phyloP scores from a whole-genome alignment of 805 yeast species.

The Vanderwaltozyma tropicalis region DNA sequence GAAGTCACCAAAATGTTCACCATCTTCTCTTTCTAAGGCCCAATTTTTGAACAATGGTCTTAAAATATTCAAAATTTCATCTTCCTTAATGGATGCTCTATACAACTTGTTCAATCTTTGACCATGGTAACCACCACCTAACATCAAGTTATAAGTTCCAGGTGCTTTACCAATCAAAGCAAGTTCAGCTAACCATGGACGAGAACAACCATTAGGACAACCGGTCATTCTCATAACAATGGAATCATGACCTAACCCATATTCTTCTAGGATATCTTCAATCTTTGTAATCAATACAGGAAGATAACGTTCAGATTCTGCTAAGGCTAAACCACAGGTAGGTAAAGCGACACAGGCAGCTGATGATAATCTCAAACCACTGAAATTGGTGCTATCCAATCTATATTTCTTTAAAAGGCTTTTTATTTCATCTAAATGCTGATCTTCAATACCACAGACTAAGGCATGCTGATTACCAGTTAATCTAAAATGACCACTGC shows the following conservation, averaged over 20 bases:
- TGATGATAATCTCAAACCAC: constrained; percentile 79
- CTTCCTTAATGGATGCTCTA: constrained; percentile 81
- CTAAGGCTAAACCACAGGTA: constrained; percentile 98
- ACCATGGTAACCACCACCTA: constrained; percentile 95
- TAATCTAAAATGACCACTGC: constrained; percentile 79
- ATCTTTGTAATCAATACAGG: constrained; percentile 74
- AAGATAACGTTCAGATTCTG: constrained; percentile 84
- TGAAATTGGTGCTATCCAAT: constrained; percentile 72
- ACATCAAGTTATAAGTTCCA: constrained; percentile 85
- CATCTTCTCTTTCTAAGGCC: constrained; percentile 83
- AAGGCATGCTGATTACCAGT: constrained; percentile 94
- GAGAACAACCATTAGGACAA: constrained; percentile 96
- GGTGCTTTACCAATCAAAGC: constrained; percentile 93
- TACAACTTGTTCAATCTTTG: constrained; percentile 84
- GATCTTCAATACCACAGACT: constrained; percentile 61
- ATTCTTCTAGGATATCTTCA: constrained; percentile 80
- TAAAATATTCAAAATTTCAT: constrained; percentile 66
- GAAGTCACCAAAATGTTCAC: constrained; percentile 94
- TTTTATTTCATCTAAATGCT: constrained; percentile 54
- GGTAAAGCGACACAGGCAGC: constrained; percentile 98
- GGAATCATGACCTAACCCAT: constrained; percentile 88
- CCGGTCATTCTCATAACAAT: constrained; percentile 98
- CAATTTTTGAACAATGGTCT: constrained; percentile 87
- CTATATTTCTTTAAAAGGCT: constrained; percentile 57
- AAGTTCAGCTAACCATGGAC: constrained; percentile 96